Base-by-base conservation (phyloP, 345 rosid genomes). In the Lepidium africanum region DNA sequence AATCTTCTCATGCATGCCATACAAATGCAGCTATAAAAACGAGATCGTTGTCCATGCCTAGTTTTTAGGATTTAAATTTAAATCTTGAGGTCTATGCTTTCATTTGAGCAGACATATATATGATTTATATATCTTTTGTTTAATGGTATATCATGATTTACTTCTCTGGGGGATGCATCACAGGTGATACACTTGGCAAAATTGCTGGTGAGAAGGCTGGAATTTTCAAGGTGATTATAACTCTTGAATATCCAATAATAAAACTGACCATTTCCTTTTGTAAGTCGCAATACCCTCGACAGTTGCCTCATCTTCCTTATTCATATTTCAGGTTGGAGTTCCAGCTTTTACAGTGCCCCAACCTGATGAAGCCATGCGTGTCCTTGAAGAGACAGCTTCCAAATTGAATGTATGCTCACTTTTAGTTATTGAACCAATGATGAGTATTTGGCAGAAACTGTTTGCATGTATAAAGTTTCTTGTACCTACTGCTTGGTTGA, bases 171-270 rank as follows among this genome's bases (percentile, higher is more conserved):
- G 62, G 65, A 81, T 69, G 63, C 69, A 69, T 63, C 56, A 77
- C 81, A 94, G 99, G 97, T 61, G 71, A 94, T 77, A 91, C 99
- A 7, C 92, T 94, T 21, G 96, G 90, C 42, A 80, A 86, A 87
- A 94, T 94, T 76, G 97, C 97, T 60, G 93, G 97, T 75, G 96
- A 89, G 77, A 94, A 94, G 76, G 97, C 99, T 82, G 97, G 99
- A 45, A 91, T 94, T 74, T 83, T 89, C 69, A 94, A 94, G 99
- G 99, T 93, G 78, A 71, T 60, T 72, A 45, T 64, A 19, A 59
- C 40, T 58, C 33, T 48, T 65, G 3, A 30, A 59, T 63, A 41
- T 48, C 58, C 48, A 14, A 65, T 32, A 27, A 14, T n/a, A 25
- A 46, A 33, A 15, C 21, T 51, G 39, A 46, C 6, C 10, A 41